Percentiles rank a stretch among this genome's conserved stretches.
These are phyloP conservation scores for Prosopis cineraria DNA, from an alignment of 306 rosid genomes.

Conservation along the genomic window DNA sequence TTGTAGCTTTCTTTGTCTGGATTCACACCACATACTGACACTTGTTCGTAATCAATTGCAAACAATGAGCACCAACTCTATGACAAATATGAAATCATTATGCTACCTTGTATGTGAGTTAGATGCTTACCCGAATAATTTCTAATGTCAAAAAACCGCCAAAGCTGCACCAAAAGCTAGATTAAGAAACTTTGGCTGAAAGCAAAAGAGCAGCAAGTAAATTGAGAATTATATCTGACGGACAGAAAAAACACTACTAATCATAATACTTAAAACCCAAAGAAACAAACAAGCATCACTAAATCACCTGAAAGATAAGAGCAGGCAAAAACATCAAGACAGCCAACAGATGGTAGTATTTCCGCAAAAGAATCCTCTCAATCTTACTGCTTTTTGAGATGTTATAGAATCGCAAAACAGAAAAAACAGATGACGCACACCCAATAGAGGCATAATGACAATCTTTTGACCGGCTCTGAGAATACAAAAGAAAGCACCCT, in stretches of 20 bases:
- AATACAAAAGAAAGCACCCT: conserved; percentile 89
- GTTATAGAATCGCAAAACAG: conserved; percentile 78
- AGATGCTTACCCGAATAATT: conserved; percentile 82
- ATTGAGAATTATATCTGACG: conserved; percentile 33
- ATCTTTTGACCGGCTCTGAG: conserved; percentile 80
- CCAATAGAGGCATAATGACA: conserved; percentile 83
- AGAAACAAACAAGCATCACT: conserved; percentile 20
- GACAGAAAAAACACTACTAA: conserved; percentile 12
- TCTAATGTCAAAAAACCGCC: conserved; percentile 79
- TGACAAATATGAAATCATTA: conserved; percentile 26
- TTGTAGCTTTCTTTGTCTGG: background rate
- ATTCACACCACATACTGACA: background rate
- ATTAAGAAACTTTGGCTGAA: conserved; percentile 90
- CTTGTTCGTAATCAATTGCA: conserved; percentile 4
- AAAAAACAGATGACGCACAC: conserved; percentile 60
- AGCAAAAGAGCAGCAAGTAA: conserved; percentile 47
- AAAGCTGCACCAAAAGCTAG: conserved; percentile 93
- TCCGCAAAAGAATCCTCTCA: conserved; percentile 94
- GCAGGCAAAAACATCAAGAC: conserved; percentile 95
- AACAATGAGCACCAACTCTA: conserved; percentile 18
- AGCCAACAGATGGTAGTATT: conserved; percentile 95
- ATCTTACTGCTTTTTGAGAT: conserved; percentile 90
- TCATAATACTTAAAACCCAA: conserved; percentile 21
- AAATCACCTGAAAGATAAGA: conserved; percentile 87
- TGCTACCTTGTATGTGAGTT: conserved; percentile 18